Percentiles rank a stretch among this genome's conserved stretches.
Conservation (phyloP, 108 stramenopile genomes). For the Cyclotella choctawhatcheeana region DNA sequence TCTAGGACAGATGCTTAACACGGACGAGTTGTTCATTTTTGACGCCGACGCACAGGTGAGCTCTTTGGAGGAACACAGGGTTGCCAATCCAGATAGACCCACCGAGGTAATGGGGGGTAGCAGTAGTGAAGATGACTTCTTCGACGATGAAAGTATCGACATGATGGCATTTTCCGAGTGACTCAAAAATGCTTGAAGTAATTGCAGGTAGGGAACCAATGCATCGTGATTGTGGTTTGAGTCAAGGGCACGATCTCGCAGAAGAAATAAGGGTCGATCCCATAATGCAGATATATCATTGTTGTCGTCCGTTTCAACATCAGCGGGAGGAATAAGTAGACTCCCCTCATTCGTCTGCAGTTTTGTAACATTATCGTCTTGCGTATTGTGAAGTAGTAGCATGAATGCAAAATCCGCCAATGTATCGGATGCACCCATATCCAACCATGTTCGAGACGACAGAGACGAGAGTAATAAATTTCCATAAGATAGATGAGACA, state of each 20-base stretch:
- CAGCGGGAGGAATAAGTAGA: not conserved
- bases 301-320: constrained; percentile 9
- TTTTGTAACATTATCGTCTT: constrained; percentile 4
- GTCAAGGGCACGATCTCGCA: constrained; percentile 57
- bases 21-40: constrained; percentile 29
- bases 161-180: constrained; percentile 38
- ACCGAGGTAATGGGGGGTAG: constrained; percentile 31
- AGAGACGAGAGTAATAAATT: constrained; percentile 31
- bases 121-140: not conserved
- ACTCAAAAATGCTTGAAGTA: constrained; percentile 42
- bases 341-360: constrained; percentile 10
- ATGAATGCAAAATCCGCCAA: constrained; percentile 49
- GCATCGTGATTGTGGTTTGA: constrained; percentile 43
- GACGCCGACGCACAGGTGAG: constrained; percentile 33
- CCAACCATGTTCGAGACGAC: constrained; percentile 41
- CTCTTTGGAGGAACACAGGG: constrained; percentile 45
- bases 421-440: constrained; percentile 39
- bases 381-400: constrained; percentile 34
- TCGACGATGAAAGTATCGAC: constrained; percentile 33
- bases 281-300: constrained; percentile 43
- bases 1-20: constrained; percentile 46
- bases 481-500: constrained; percentile 39
- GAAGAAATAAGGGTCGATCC: constrained; percentile 40
- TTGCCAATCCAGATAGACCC: constrained; percentile 36
- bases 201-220: constrained; percentile 45